Evolutionary conservation across 768 basidiomycete genomes (phyloP), one percentile per base, ranked within the genome.

Genomic region (Tulasnella sp.): DNA sequence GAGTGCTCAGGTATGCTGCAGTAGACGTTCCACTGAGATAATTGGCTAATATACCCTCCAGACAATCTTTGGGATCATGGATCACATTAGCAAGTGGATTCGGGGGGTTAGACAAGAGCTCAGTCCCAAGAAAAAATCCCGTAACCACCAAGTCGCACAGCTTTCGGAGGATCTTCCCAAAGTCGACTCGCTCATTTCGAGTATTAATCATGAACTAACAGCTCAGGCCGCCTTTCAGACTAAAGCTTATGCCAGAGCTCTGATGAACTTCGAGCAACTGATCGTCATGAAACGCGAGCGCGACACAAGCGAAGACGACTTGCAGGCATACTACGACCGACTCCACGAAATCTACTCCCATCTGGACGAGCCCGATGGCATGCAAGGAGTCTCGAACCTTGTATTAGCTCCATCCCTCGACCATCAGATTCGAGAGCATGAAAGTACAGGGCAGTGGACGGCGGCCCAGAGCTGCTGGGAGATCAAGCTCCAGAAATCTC

Each of bases 381-480:
- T 99, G 98, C 97, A 98, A 86, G 98, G 98, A 0, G 89, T 99
- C 42, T 98, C 98, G 0, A 91, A 93, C 8, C 86, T 93, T 82
- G 93, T 99, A 78, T 86, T 98, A 18, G 91, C 93, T 0, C 98
- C 98, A 0, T 94, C 94, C 3, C 85, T 99, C 72, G 95, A 98
- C 82, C 95, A 98, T 85, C 96, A 98, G 85, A 99, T 99, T 80
- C 92, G 98, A 62, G 94, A 99, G 83, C 98, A 99, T 83, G 98
- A 99, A 85, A 97, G 93, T 82, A 97, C 94, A 2, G 98, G 98
- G 0, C 89, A 92, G 62, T 99, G 98, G 98, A 99, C 98, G 2
- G 93, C 96, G 12, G 97, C 98, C 10, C 98, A 99, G 85, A 99
- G 97, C 83, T 99, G 98, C 83, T 99, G 98, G 98, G 98, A 99